A percentile compares a stretch with the other conserved stretches of the same genome.
Conservation (phyloP, 805 yeast species). For the Metschnikowia aberdeeniae region DNA sequence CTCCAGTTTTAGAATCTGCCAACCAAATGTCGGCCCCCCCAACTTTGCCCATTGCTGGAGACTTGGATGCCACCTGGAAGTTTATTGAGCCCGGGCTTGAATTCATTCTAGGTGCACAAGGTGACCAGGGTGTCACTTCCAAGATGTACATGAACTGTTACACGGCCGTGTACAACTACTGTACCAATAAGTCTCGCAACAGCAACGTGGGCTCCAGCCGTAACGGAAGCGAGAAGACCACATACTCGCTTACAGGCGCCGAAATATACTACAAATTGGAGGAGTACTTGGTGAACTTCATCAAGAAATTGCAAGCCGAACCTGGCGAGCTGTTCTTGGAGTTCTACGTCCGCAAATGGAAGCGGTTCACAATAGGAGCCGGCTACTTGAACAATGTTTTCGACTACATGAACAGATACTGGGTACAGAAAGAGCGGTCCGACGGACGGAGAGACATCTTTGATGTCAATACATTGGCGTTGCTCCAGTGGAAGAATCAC, state of each 20-base stretch:
- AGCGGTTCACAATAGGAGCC: slow-evolving; percentile 85
- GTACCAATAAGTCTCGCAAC: slow-evolving; percentile 72
- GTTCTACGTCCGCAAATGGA: slow-evolving; percentile 64
- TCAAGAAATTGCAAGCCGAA: slow-evolving; percentile 45
- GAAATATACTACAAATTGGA: slow-evolving; percentile 77
- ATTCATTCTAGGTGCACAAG: slow-evolving; percentile 65
- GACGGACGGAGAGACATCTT: slow-evolving; percentile 87
- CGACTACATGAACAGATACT: slow-evolving; percentile 92
- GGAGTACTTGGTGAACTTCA: slow-evolving; percentile 59
- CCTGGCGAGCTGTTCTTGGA: slow-evolving; percentile 26
- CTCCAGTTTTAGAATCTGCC: neutral
- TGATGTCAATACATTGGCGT: slow-evolving; percentile 85
- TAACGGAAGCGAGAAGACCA: slow-evolving; percentile 20
- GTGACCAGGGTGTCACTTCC: slow-evolving; percentile 60
- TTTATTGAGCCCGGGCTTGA: slow-evolving; percentile 74
- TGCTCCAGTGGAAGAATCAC: slow-evolving; percentile 81
- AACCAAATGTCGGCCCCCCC: slow-evolving; percentile 13
- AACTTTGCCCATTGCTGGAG: slow-evolving; percentile 52
- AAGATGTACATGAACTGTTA: slow-evolving; percentile 84
- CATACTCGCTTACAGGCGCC: slow-evolving; percentile 71
- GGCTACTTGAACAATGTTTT: slow-evolving; percentile 88
- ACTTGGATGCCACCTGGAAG: slow-evolving; percentile 68
- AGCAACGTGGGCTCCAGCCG: slow-evolving; percentile 14
- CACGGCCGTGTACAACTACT: slow-evolving; percentile 88
- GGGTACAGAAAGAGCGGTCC: slow-evolving; percentile 95